Evolutionary conservation across 2,329 filamentous ascomycete genomes (phyloP).

Genomic region (Exserohilum rostratum): DNA sequence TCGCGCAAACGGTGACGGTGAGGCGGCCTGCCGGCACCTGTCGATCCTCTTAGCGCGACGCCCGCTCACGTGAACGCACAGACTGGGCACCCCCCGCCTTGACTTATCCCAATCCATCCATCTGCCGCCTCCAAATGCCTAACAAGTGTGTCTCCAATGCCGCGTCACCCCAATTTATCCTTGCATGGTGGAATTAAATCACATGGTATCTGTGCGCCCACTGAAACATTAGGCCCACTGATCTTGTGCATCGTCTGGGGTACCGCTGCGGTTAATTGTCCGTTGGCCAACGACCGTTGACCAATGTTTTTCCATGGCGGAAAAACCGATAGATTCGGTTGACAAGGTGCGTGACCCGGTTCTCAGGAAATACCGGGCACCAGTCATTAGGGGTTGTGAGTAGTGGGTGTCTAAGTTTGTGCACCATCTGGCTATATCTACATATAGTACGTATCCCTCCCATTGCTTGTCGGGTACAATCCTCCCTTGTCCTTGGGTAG

Average conservation of each 20-base stretch:
- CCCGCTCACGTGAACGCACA: conserved; percentile 8
- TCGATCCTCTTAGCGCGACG: conserved; percentile 4
- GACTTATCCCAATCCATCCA: not conserved
- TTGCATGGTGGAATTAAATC: conserved; percentile 21
- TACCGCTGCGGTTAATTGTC: conserved; percentile 13
- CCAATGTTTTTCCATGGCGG: not conserved
- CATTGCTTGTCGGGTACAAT: not conserved
- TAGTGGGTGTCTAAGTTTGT: not conserved
- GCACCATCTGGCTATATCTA: too few relatives aligned
- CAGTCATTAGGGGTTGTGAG: too few relatives aligned
- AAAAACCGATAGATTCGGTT: not conserved
- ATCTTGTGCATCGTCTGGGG: too few relatives aligned
- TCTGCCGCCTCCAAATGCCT: not conserved
- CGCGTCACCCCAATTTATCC: not conserved
- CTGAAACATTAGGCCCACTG: not conserved
- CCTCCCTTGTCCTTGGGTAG: not conserved
- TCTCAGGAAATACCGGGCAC: too few relatives aligned
- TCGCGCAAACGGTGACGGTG: not conserved
- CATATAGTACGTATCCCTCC: too few relatives aligned
- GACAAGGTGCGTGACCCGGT: not conserved
- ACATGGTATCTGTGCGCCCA: conserved; percentile 2
- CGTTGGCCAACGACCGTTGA: conserved; percentile 6
- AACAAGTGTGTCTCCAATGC: not conserved
- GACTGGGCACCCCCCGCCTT: not conserved
- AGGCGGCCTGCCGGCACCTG: not conserved